Base-by-base conservation (phyloP, 2,329 filamentous ascomycete species). In the Cordyceps fumosorosea region DNA sequence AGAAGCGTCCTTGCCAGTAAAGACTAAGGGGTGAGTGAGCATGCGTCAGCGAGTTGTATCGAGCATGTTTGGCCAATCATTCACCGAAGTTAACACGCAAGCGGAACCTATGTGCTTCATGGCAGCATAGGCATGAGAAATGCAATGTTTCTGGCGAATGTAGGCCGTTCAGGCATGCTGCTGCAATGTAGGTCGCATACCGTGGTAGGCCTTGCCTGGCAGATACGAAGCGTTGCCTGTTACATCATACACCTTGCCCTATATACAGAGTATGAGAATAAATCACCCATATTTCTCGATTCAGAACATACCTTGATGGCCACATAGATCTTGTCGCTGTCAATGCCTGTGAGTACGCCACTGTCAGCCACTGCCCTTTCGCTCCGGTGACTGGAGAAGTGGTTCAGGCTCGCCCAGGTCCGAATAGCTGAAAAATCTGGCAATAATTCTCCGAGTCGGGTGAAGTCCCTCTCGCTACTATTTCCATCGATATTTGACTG, bases 221-320 rank as follows among this genome's bases (percentile, higher is more conserved):
- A 58, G 24, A 54, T 62, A 62, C 20, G 61, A 62, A 5, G n/a
- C 29, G 48, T 98, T 99, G 57, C 89, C 90, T 26, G 86, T 91
- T 64, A 99, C 95, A 72, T 99, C 93, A 72, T 97, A 99, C 58
- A 99, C 89, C 64, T 89, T 91, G 68, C 95, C 93, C 89, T 96
- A 63, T 60, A 50, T 44, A 37, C 62, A n/a, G 54, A 24, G 65
- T 56, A 67, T 67, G 7, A 60, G 42, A 8, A 32, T 12, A 8
- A 26, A 10, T 12, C 18, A 20, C 14, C 11, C 40, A 54, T 50
- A 50, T 53, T 55, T 18, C 12, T 22, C 26, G 10, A 8, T 14
- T 3, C 11, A 22, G 24, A 58, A 60, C 67, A 47, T 76, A 85
- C 85, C 79, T 89, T 89, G 75, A 89, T 89, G 52, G 86, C 87